Conservation (phyloP, 2,329 filamentous ascomycete species). For the Neopestalotiopsis sp. region DNA sequence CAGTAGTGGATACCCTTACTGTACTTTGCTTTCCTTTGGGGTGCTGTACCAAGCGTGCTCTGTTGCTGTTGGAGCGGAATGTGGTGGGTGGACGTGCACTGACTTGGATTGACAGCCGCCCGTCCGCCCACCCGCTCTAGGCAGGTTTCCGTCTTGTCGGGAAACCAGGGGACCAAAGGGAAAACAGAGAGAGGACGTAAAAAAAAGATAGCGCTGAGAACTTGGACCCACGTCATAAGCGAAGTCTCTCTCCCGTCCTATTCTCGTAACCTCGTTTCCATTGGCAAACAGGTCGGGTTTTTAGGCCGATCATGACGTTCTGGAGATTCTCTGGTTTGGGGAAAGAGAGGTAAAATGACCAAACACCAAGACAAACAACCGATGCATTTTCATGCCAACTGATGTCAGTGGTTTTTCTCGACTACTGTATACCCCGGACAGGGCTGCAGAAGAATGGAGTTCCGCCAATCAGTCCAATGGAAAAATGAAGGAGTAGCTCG, state of each 20-base stretch:
- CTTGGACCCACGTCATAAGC: conserved; percentile 15
- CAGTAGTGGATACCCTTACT: background rate
- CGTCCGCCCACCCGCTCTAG: background rate
- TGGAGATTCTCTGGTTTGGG: background rate
- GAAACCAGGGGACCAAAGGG: background rate
- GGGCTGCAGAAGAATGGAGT: background rate
- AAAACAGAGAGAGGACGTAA: background rate
- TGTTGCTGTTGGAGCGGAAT: background rate
- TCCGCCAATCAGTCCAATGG: background rate
- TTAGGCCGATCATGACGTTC: background rate
- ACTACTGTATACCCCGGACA: background rate
- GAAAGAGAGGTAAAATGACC: background rate
- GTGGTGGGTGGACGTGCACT: background rate
- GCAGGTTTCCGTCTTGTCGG: background rate
- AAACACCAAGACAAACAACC: background rate
- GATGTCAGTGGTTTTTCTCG: background rate
- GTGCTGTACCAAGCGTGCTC: background rate
- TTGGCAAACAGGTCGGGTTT: background rate
- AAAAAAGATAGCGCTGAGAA: background rate
- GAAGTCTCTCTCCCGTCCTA: background rate
- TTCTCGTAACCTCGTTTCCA: background rate
- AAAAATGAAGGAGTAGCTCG: background rate
- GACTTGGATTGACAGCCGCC: background rate
- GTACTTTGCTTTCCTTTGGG: too few species aligned
- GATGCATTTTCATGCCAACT: background rate